Evolutionary conservation across 2,329 filamentous ascomycete species (phyloP), one percentile per base, ranked within the genome.

Genomic region (Dryadomyces quercus-mongolicae): DNA sequence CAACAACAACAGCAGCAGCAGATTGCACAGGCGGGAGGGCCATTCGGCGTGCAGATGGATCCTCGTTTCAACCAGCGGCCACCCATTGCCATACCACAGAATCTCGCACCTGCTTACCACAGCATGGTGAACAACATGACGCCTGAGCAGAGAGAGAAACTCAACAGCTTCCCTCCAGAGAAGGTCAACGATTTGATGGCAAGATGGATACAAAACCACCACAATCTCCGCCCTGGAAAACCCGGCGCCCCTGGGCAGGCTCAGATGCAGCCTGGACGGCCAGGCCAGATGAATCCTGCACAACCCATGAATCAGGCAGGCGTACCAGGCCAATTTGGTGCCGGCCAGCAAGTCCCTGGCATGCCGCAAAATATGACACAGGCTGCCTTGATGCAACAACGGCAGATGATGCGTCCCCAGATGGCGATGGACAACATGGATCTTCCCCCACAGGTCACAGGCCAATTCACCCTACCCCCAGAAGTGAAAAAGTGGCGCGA

Each of bases 31-130:
- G 71, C 66, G 5, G 72, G 69, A 51, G 66, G 70, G 2, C 72
- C 71, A 2, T 80, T 81, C 61, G 74, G 71, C 16, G 72, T 74
- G 55, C 71, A 73, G 31, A 66, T 77, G 15, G 73, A 79, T 57
- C 73, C 73, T 15, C 70, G 76, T 4, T 82, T 83, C 60, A 77
- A 74, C 58, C 76, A 74, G 40, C 74, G 74, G 53, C 67, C 74
- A 49, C 71, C 71, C 2, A 64, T 65, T 42, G 61, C 64, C 9
- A 67, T 74, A 60, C 65, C 64, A 34, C 62, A 64, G 3, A 66
- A 65, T 43, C 58, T 63, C 13, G 68, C 65, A 51, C 56, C 65
- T 12, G 45, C 42, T 18, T 34, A 58, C 18, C 59, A 60, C 10
- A 72, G 70, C 60, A 69, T 60, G 51, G 25, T 62, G 36, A 60